phyloP scores from a whole-genome alignment of 208 protist genomes.

The Porcisia deanei region DNA sequence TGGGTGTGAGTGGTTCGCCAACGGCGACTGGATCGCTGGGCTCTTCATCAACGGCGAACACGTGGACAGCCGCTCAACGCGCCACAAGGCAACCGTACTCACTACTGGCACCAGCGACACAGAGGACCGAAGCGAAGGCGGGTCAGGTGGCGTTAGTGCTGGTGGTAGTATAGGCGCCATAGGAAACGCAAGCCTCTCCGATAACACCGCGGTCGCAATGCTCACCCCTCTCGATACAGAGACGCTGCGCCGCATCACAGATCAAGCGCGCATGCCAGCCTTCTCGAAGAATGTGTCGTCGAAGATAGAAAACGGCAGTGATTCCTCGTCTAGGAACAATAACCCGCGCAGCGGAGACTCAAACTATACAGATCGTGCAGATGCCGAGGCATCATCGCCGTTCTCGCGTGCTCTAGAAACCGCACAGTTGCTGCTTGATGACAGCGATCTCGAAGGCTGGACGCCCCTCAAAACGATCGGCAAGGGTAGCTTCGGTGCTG shows the following conservation, averaged over 20 bases:
- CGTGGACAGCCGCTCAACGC: constrained; percentile 56
- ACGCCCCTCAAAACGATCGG: constrained; percentile 73
- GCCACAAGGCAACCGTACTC: constrained; percentile 35
- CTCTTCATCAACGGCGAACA: constrained; percentile 76
- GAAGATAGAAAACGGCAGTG: not conserved
- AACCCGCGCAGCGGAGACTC: not conserved
- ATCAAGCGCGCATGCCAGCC: constrained; percentile 23
- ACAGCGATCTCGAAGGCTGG: constrained; percentile 74
- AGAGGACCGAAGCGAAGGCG: not conserved
- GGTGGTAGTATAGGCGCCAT: not conserved
- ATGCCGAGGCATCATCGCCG: constrained; percentile 6
- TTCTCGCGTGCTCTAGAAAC: constrained; percentile 16
- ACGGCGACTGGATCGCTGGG: constrained; percentile 80
- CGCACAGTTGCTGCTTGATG: constrained; percentile 44
- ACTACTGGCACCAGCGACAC: constrained; percentile 14
- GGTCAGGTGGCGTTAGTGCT: not conserved
- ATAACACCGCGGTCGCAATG: constrained; percentile 26
- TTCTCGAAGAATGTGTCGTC: constrained; percentile 6
- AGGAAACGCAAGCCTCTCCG: constrained; percentile 14
- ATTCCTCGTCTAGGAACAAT: not conserved
- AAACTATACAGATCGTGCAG: not conserved
- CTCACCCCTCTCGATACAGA: constrained; percentile 48
- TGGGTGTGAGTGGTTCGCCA: constrained; percentile 79
- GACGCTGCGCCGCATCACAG: constrained; percentile 45
- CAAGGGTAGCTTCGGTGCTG: constrained; percentile 87